A percentile compares a stretch with the other conserved stretches of the same genome.
These are phyloP conservation scores for Boletus patriciae DNA, from an alignment of 768 basidiomycete species.

Conservation along the genomic window DNA sequence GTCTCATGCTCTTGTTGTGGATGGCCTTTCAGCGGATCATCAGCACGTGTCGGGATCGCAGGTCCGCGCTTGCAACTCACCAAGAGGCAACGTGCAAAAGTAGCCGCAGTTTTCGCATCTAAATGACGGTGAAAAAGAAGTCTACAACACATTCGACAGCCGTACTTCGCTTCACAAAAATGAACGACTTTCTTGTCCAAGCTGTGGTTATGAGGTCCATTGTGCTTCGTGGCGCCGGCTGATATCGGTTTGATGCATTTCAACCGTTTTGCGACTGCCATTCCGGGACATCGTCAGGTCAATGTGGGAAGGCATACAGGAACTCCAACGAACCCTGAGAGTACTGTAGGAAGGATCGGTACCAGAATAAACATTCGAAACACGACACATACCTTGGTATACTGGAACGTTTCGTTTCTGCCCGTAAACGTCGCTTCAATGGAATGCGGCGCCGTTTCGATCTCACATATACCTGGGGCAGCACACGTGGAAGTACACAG, in stretches of 20 bases:
- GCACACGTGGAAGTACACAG: slow-evolving; percentile 44
- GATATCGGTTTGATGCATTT: slow-evolving; percentile 50
- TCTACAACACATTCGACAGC: not conserved
- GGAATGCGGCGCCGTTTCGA: slow-evolving; percentile 57
- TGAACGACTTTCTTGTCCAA: slow-evolving; percentile 47
- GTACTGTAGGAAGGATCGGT: slow-evolving; percentile 37
- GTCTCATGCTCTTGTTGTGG: slow-evolving; percentile 62
- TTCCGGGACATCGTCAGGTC: not conserved
- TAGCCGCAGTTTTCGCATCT: slow-evolving; percentile 60
- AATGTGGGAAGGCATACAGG: not conserved
- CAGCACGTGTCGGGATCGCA: not conserved
- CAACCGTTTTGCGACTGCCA: slow-evolving; percentile 48
- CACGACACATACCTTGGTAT: slow-evolving; percentile 50
- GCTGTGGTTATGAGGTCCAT: slow-evolving; percentile 50
- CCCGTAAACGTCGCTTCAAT: slow-evolving; percentile 64
- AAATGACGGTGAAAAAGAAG: not conserved
- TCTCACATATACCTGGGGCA: slow-evolving; percentile 53
- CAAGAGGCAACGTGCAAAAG: slow-evolving; percentile 55
- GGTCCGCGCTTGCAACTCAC: slow-evolving; percentile 29
- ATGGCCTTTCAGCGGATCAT: slow-evolving; percentile 42
- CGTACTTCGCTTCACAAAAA: slow-evolving; percentile 52
- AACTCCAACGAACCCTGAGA: slow-evolving; percentile 44
- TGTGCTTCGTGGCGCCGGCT: slow-evolving; percentile 42
- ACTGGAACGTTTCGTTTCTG: slow-evolving; percentile 59
- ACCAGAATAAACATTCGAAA: not conserved